A percentile compares a stretch with the other conserved stretches of the same genome.
phyloP scores from a whole-genome alignment of 371 early-diverging fungal genomes.

The Mucor plumbeus region DNA sequence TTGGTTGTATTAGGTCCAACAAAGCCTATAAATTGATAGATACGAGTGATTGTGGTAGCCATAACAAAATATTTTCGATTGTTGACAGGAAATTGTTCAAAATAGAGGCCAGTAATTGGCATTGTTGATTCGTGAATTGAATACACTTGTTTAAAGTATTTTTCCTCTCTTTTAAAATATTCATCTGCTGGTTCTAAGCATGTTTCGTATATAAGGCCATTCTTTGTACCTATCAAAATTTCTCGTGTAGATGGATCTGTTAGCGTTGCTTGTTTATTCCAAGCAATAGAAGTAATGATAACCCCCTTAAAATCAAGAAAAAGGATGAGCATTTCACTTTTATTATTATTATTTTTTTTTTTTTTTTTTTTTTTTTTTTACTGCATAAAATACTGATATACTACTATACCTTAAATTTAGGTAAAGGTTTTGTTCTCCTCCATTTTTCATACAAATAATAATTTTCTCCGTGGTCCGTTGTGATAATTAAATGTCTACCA shows the following conservation, averaged over 20 bases:
- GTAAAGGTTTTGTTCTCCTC: slow-evolving; percentile 73
- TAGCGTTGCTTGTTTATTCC: slow-evolving; percentile 75
- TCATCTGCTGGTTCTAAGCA: slow-evolving; percentile 85
- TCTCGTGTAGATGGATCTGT: slow-evolving; percentile 71
- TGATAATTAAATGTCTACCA: slow-evolving; percentile 83
- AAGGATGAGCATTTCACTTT: no score
- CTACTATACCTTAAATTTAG: slow-evolving; percentile 67
- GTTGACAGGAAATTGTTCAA: slow-evolving; percentile 75
- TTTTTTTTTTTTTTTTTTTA: no score
- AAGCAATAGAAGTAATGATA: slow-evolving; percentile 76
- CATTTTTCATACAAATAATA: slow-evolving; percentile 82
- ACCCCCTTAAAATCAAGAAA: neutral
- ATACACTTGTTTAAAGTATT: slow-evolving; percentile 74
- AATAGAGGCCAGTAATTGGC: slow-evolving; percentile 80
- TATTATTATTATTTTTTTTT: slow-evolving; percentile 51
- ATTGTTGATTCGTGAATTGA: slow-evolving; percentile 55
- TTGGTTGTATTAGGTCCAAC: slow-evolving; percentile 34
- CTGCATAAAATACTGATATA: slow-evolving; percentile 41
- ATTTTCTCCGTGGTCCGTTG: slow-evolving; percentile 85
- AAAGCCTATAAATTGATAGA: slow-evolving; percentile 86
- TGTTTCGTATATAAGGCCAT: slow-evolving; percentile 86
- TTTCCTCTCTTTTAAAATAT: slow-evolving; percentile 82
- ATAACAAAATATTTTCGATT: slow-evolving; percentile 71
- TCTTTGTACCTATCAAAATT: slow-evolving; percentile 82
- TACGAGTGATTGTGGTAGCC: slow-evolving; percentile 77